These are phyloP conservation scores for Candida bentonensis DNA, from an alignment of 805 yeast species.

Conservation along the genomic window DNA sequence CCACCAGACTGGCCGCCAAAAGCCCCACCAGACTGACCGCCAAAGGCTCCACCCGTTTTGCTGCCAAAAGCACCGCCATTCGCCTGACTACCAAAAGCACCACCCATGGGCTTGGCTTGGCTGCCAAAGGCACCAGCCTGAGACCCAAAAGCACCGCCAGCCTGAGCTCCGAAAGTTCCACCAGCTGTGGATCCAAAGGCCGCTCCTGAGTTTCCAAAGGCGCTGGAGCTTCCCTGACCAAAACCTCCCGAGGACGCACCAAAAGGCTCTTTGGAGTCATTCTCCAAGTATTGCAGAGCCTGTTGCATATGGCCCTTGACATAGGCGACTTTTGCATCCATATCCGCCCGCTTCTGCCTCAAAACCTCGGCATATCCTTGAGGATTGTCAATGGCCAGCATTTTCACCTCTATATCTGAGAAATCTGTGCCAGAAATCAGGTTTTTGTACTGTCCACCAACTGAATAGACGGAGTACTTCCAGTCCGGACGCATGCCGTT, in stretches of 20 bases:
- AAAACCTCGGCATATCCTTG: not conserved
- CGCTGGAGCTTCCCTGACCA: not conserved
- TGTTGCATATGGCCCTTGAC: not conserved
- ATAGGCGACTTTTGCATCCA: not conserved
- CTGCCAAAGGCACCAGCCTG: not conserved
- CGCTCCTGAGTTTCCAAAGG: not conserved
- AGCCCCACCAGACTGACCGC: not conserved
- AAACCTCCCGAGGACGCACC: not conserved
- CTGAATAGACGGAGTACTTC: not conserved
- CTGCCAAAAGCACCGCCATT: not conserved
- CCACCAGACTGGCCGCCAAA: not conserved
- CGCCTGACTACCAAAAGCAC: not conserved
- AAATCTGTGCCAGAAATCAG: not conserved
- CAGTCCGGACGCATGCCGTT: not conserved
- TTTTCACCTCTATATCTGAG: not conserved
- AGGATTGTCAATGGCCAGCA: not conserved
- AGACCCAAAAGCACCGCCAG: not conserved
- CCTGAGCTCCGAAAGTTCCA: not conserved
- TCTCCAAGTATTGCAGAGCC: not conserved
- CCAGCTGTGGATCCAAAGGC: not conserved
- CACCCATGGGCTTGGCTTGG: no score
- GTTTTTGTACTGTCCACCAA: not conserved
- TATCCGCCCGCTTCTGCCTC: not conserved
- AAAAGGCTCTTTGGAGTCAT: not conserved
- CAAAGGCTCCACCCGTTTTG: not conserved